Conservation (phyloP, 192 early-diverging fungal species). For the Entomortierella parvispora region DNA sequence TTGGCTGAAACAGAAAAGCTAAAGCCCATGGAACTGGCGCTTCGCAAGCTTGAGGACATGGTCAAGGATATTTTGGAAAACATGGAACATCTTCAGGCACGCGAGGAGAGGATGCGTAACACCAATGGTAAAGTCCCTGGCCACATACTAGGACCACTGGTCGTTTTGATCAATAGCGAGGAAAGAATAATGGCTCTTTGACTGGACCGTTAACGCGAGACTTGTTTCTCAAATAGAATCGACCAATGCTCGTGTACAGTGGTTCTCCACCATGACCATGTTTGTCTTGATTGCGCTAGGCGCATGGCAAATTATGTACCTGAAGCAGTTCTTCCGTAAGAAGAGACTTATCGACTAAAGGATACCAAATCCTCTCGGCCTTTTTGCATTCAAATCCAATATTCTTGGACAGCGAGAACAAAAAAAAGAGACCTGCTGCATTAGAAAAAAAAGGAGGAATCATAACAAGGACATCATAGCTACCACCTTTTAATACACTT, state of each 20-base stretch:
- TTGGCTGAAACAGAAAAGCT: constrained; percentile 82
- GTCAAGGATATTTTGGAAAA: constrained; percentile 84
- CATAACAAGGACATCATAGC: no score
- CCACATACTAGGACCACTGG: no score
- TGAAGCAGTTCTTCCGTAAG: constrained; percentile 87
- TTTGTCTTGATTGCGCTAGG: constrained; percentile 75
- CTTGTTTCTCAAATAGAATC: constrained; percentile 67
- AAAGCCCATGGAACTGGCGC: constrained; percentile 89
- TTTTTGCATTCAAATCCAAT: background rate
- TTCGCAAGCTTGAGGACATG: constrained; percentile 81
- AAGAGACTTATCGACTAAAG: constrained; percentile 86
- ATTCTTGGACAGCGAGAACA: background rate
- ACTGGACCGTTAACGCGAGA: no score
- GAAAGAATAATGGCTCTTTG: no score
- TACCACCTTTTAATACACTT: no score
- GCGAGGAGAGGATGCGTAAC: constrained; percentile 87
- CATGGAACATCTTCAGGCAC: constrained; percentile 83
- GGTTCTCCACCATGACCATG: constrained; percentile 82
- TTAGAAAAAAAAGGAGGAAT: no score
- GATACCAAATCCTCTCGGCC: background rate
- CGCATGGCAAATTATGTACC: constrained; percentile 85
- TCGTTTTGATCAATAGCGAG: no score
- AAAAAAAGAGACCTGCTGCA: no score
- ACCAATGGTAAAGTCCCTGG: constrained; percentile 81
- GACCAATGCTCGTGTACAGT: constrained; percentile 89